A percentile compares a stretch with the other conserved stretches of the same genome.
These are phyloP conservation scores for Scutellaria galericulata DNA, from an alignment of 257 asterid genomes.

Conservation along the genomic window DNA sequence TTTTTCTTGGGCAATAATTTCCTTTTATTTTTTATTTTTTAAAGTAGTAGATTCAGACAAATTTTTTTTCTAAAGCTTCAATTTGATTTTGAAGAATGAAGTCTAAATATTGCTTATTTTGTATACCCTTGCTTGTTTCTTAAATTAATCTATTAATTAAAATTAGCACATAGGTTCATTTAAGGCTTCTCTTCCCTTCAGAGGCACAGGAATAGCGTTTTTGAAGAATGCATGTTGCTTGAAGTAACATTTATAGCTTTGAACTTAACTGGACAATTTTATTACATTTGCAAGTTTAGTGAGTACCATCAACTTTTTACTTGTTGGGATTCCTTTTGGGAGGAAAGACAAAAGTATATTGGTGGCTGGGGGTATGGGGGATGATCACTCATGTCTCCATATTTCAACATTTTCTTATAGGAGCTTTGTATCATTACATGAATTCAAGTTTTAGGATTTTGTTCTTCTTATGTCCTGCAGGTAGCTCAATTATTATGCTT, in stretches of 20 bases:
- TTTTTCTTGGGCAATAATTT: background rate
- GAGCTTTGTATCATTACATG: conserved; percentile 19
- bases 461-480: background rate
- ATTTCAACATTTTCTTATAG: background rate
- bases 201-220: conserved; percentile 1
- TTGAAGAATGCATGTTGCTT: background rate
- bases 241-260: background rate
- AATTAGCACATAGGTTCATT: background rate
- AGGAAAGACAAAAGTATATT: conserved; percentile 13
- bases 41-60: conserved; percentile 18
- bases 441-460: background rate
- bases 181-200: background rate
- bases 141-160: background rate
- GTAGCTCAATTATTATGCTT: conserved; percentile 24
- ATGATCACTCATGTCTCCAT: conserved; percentile 14
- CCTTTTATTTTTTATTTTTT: background rate
- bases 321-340: background rate
- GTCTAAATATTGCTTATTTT: conserved; percentile 4
- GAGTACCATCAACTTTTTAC: conserved; percentile 17
- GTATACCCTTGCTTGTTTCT: background rate
- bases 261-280: background rate
- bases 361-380: background rate
- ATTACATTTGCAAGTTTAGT: conserved; percentile 8
- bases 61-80: background rate
- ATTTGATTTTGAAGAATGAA: conserved; percentile 9